A percentile compares a stretch with the other conserved stretches of the same genome.
These are phyloP conservation scores for Coelastrella sp. DNA, from an alignment of 139 green algal species.

Conservation along the genomic window DNA sequence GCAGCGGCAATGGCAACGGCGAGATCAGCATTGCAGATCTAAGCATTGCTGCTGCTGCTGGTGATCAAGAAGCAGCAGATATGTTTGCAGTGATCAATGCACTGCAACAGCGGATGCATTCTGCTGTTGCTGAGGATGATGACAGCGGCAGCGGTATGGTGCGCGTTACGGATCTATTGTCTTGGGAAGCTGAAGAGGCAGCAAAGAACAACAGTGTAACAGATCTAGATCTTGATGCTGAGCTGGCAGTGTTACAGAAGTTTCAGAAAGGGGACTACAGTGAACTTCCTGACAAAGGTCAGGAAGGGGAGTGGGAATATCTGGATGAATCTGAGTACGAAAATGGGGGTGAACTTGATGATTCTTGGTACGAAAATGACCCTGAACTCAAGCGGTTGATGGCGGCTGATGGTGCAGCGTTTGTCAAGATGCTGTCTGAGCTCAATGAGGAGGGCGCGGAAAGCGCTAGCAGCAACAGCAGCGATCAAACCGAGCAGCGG, in stretches of 20 bases:
- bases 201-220: background rate
- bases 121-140: background rate
- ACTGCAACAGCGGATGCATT: background rate
- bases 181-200: constrained; percentile 7
- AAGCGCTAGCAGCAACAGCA: background rate
- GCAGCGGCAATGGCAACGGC: too few relatives aligned
- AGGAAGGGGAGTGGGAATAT: constrained; percentile 24
- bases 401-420: background rate
- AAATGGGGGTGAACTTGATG: constrained; percentile 12
- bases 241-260: background rate
- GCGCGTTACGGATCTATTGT: background rate
- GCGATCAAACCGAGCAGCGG: background rate
- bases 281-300: background rate
- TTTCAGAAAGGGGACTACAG: background rate
- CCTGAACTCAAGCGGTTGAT: constrained; percentile 9
- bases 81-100: background rate
- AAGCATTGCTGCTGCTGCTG: background rate
- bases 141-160: background rate
- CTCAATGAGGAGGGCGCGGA: background rate
- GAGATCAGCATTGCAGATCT: background rate
- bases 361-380: background rate
- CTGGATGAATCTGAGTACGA: constrained; percentile 1
- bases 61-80: constrained; percentile 21
- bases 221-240: constrained; percentile 13
- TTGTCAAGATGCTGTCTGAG: constrained; percentile 20